Percentiles rank a stretch among this genome's conserved stretches.
Conservation (phyloP, 495 filamentous ascomycete species). For the Evernia prunastri region DNA sequence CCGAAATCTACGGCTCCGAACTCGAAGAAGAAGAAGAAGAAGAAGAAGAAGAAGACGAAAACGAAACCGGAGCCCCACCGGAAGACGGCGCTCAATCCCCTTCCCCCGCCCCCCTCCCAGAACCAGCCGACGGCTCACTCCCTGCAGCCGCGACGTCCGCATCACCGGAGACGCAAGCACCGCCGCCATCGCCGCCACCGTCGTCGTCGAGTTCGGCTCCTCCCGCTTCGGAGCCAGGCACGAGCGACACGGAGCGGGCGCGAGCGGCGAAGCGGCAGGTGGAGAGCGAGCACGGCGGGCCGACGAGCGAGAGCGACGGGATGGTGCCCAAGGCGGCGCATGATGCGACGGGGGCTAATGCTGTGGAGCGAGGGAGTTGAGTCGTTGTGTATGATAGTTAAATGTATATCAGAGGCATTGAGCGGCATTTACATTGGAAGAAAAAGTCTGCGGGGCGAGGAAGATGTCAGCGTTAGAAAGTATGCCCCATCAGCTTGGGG, state of each 20-base stretch:
- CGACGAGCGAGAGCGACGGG: conserved; percentile 35
- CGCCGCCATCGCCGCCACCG: not conserved
- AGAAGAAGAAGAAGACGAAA: conserved; percentile 82
- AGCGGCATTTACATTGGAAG: conserved; percentile 16
- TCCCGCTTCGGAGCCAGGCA: no score
- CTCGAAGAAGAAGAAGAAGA: conserved; percentile 81
- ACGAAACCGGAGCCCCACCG: conserved; percentile 26
- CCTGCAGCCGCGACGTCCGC: conserved; percentile 6
- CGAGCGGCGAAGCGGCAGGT: conserved; percentile 25
- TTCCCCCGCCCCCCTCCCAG: not conserved
- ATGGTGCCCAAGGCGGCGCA: conserved; percentile 47
- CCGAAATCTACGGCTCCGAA: conserved; percentile 88
- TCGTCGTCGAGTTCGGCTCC: not conserved
- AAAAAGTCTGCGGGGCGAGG: not conserved
- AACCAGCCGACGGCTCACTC: not conserved
- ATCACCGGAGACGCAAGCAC: not conserved
- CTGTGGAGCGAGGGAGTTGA: not conserved
- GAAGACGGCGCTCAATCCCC: conserved; percentile 15
- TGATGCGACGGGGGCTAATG: conserved; percentile 32
- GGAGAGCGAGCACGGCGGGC: conserved; percentile 21
- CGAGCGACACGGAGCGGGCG: conserved; percentile 9
- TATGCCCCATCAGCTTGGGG: not conserved
- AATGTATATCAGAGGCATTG: conserved; percentile 3
- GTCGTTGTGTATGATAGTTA: not conserved
- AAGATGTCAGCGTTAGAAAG: not conserved